Evolutionary conservation across 2,329 filamentous ascomycete species (phyloP), one percentile per base, ranked within the genome.

Genomic region (Trichoderma harzianum): DNA sequence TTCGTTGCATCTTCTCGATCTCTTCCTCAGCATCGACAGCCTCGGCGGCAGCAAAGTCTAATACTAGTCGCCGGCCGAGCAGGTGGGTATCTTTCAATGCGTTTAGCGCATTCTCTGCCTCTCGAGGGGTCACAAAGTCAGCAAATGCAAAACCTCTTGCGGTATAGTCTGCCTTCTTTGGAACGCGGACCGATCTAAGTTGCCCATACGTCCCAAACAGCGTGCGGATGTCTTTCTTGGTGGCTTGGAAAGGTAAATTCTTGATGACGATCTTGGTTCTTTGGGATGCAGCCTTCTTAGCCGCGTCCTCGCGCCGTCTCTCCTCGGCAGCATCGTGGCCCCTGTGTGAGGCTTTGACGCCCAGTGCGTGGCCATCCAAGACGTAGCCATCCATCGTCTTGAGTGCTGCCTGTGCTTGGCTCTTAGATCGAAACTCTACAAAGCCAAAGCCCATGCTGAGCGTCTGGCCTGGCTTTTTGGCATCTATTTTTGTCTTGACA

Each of bases 391-490:
- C 91, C 93, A 98, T 96, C n/a, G 90, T 89, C 76, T 89, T 88
- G 72, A 94, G 85, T 28, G 95, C 96, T 60, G 92, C 91, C 75
- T 93, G 89, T 1, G 96, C 95, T 77, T 95, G 89, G 53, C 86
- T 88, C 78, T 93, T 93, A 75, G 88, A 91, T 72, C 87, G 88
- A 83, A 98, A 99, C 77, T 97, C 94, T 72, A 94, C 89, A 81
- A 99, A 99, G 58, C 95, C 96, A 80, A 97, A 99, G 47, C 96
- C 96, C 95, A 98, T 98, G 80, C 95, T 98, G 69, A 99, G 89
- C 5, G 92, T 88, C 81, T 97, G 92, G 10, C 93, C 93, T 21
- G 93, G 91, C 78, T 92, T 93, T 85, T 97, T 98, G n/a, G 94
- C 89, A 79, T 99, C 94, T 51, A 90, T 89, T 83, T 97, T 97